These are phyloP conservation scores for Apiospora aurea DNA, from an alignment of 2,329 filamentous ascomycete species.

Conservation along the genomic window DNA sequence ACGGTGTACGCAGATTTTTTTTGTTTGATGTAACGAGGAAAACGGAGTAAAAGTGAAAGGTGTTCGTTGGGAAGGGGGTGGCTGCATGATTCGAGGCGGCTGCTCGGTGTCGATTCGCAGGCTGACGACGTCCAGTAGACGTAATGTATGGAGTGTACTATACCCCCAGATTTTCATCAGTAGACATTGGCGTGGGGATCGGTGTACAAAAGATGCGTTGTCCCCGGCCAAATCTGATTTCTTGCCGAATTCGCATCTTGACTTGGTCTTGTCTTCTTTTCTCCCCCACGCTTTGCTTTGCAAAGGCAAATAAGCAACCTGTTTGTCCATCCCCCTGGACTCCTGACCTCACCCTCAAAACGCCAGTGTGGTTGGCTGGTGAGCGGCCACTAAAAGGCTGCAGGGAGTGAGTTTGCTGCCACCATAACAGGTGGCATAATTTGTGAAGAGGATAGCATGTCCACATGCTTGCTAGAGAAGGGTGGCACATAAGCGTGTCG, in stretches of 20 bases:
- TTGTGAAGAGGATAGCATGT: neutral
- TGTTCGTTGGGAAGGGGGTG: neutral
- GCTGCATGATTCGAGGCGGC: conserved; percentile 2
- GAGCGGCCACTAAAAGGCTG: no score
- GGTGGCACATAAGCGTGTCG: neutral
- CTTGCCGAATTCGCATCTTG: neutral
- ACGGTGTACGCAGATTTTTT: neutral
- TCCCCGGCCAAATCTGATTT: conserved; percentile 2
- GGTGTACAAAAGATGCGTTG: neutral
- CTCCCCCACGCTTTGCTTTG: neutral
- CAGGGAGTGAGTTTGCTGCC: no score
- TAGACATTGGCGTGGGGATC: conserved; percentile 8
- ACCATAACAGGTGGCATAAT: no score
- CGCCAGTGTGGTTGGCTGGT: no score
- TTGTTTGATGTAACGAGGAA: conserved; percentile 3
- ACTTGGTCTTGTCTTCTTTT: neutral
- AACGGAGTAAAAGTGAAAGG: neutral
- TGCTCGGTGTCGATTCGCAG: neutral
- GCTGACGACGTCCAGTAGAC: neutral
- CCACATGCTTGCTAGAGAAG: neutral
- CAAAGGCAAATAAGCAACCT: no score
- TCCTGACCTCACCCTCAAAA: no score
- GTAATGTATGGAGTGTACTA: conserved; percentile 10
- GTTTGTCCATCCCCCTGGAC: no score
- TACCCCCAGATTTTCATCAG: conserved; percentile 14